Base-by-base conservation (phyloP, 805 yeast species). In the Kodamaea fukazawae region DNA sequence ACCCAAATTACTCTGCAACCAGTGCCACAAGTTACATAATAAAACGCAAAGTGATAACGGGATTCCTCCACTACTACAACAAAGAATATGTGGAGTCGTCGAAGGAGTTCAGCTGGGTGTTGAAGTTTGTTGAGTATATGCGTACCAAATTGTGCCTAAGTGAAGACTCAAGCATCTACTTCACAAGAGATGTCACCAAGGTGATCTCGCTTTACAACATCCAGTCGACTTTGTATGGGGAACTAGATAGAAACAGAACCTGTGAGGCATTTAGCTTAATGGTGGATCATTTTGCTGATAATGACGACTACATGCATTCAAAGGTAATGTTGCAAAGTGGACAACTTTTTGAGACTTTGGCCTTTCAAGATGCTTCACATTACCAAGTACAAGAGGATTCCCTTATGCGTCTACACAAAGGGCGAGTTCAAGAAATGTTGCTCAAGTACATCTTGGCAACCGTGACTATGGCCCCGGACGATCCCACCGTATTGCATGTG, bases 381-480 rank as follows among this genome's bases (percentile, higher is more conserved):
- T n/a, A n/a, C n/a, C 20, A 33, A 11, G 29, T 23, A 4, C 20
- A 7, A 9, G 29, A 18, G 8, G 13, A 12, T 13, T 7, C 4
- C 15, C 17, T 38, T 10, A 4, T 33, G 6, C 42, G 34, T 11
- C 45, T 43, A 4, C 32, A 37, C 3, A 42, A 33, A 11, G 9
- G 12, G 4, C 20, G 38, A 22, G 29, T 70, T 10, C 57, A 53
- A 14, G 65, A 61, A 34, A 64, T 70, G 73, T 47, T 72, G 8
- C 47, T 63, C 16, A 63, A 64, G 38, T 67, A 63, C 45, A 58
- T 70, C 11, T 36, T 66, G 11, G 71, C 73, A 2, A 33, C 59
- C 3, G 46, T 63, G 4, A 38, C 50, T 31, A 61, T 54, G 41
- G 45, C 57, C 1, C 41, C 46, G 1, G 77, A 71, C 41, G 76